Base-by-base conservation (phyloP, 1,139 yeast species). In the Hansenula sp. region DNA sequence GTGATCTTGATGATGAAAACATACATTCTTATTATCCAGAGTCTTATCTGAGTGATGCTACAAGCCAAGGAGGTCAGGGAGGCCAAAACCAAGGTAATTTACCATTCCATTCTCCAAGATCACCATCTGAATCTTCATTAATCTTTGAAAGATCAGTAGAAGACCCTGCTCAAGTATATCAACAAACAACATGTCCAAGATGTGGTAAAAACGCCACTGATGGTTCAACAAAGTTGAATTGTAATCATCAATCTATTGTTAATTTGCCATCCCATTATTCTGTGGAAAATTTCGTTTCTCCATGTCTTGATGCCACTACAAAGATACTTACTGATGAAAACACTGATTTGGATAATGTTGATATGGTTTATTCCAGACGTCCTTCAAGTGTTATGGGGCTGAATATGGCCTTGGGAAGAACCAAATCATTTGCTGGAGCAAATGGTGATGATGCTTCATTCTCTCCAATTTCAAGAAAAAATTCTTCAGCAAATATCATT, bases 281-380 rank as follows among this genome's bases (percentile, higher is more conserved):
- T n/a, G 61, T 69, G 36, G 85, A 87, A 59, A 89, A 87, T 62
- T 79, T 71, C 54, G 85, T 87, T 41, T 90, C 96, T 1, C 90
- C 96, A 2, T 90, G 90, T 10, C 70, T 89, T 58, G 96, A 87
- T 58, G 91, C 91, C 10, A 76, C 91, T 24, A 78, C 93, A 4
- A 73, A 79, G 39, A 73, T 84, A 32, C 71, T 86, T 41, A 74
- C 75, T 36, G 82, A 79, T 54, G 67, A 75, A 36, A 65, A 70
- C 42, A 70, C 84, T 13, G 77, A 82, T 55, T 71, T 84, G 50
- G 84, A 82, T 55, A 76, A 78, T 47, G 79, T 85, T 19, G 93
- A 86, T 51, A 78, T 86, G 71, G 76, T 85, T 33, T 81, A 76
- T 62, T 72, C 82, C 33, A 73, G 91, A 55, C 74, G 91, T 52